These are phyloP conservation scores for Cicer chorassanicum DNA, from an alignment of 306 rosid species.

Conservation along the genomic window DNA sequence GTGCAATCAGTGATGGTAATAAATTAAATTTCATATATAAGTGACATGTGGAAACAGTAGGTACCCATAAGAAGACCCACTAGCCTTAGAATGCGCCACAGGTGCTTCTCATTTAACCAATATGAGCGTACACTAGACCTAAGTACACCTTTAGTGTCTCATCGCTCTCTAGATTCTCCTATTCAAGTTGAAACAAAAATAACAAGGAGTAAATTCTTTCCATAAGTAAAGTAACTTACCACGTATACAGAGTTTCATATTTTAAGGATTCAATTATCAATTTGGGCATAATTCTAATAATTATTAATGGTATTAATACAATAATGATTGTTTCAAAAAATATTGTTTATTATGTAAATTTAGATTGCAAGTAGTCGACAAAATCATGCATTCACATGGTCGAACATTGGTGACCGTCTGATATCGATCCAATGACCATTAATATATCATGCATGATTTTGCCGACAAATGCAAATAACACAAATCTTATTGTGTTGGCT, in stretches of 20 bases:
- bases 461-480: no score
- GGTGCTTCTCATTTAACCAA: not conserved
- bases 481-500: no score
- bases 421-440: no score
- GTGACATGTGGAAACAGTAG: conserved; percentile 33
- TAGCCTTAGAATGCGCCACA: conserved; percentile 32
- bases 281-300: no score
- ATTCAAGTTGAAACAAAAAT: conserved; percentile 1
- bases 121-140: not conserved
- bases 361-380: no score
- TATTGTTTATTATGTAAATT: no score
- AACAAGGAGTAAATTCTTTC: not conserved
- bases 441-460: no score
- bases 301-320: no score
- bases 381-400: no score
- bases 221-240: not conserved
- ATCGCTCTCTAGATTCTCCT: not conserved
- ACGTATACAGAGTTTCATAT: not conserved
- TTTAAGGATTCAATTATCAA: not conserved
- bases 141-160: conserved; percentile 29
- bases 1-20: conserved; percentile 19
- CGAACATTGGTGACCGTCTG: no score
- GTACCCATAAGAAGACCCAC: conserved; percentile 49
- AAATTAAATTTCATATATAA: conserved; percentile 38
- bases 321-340: no score